Base-by-base conservation (phyloP, 768 basidiomycete species). In the Rhodotorula kratochvilovae region DNA sequence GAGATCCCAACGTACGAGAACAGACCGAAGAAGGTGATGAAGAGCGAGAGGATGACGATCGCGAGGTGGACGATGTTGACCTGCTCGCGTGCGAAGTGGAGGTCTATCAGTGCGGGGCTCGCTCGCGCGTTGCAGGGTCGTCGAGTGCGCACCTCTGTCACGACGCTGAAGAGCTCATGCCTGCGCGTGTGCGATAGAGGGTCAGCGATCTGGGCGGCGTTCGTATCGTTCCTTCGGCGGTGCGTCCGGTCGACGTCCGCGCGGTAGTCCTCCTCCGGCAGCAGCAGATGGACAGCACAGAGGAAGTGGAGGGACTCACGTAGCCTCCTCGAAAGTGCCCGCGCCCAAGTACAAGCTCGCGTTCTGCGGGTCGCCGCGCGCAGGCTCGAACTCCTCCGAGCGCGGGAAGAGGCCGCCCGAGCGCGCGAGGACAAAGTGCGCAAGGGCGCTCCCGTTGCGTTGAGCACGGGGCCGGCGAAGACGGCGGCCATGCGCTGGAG, bases 21-120 rank as follows among this genome's bases (percentile, higher is more conserved):
- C 45, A 74, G 62, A 13, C 76, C 70, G 63, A 77, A 76, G 50
- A 78, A 64, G 55, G 72, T 67, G 71, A 74, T 70, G 63, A 76
- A 75, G 57, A 71, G 62, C 15, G 63, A 63, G 19, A 70, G 63
- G 56, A 75, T 45, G 27, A 65, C 55, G 43, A 74, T 64, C 23
- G 70, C 71, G 43, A 77, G 64, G 58, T 77, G 73, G 39, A 70
- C 68, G 31, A 70, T 67, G 61, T 66, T 76, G 69, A 77, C 77
- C 76, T 78, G 59, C 21, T 23, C 16, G 16, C 12, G 3, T 3
- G 31, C 3, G 29, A 35, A 27, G 23, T n/a, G 23, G 56, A 39
- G 25, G 53, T 35, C 50, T 35, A 50, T 31, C 5, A 21, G 6
- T 43, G 36, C 58, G 36, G n/a, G n/a, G n/a, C n/a, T n/a, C n/a